These are phyloP conservation scores for Eutrema heterophyllum DNA, from an alignment of 345 rosid species.

Conservation along the genomic window DNA sequence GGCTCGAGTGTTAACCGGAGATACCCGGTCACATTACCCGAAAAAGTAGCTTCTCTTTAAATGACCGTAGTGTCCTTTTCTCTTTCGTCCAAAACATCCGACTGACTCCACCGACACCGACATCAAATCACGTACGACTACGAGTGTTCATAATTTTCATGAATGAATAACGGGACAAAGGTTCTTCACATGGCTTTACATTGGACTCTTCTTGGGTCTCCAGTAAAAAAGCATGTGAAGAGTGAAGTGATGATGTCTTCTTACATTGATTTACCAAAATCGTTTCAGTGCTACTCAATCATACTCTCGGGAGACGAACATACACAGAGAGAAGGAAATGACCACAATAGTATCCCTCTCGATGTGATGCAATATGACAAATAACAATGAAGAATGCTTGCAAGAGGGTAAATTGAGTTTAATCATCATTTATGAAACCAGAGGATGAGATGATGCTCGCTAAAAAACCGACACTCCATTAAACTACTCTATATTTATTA, in stretches of 20 bases:
- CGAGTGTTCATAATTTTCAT: neutral
- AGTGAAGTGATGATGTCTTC: neutral
- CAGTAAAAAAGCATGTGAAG: conserved; percentile 5
- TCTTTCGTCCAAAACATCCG: neutral
- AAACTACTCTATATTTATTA: neutral
- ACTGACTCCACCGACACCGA: conserved; percentile 20
- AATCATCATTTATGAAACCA: neutral
- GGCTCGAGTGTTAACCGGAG: conserved; percentile 23
- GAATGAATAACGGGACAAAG: neutral
- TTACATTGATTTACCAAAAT: neutral
- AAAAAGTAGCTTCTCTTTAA: neutral
- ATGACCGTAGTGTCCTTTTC: neutral
- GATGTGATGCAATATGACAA: neutral
- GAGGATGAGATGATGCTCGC: neutral
- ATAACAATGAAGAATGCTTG: neutral
- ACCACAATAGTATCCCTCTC: neutral
- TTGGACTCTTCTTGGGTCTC: neutral
- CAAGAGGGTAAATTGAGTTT: neutral
- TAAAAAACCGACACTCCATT: neutral
- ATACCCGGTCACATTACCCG: conserved; percentile 20
- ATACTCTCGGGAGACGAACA: neutral
- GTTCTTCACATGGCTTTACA: conserved; percentile 21
- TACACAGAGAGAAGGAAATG: neutral
- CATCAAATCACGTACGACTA: neutral
- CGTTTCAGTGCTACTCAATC: neutral